These are phyloP conservation scores for Ogataea corticis DNA, from an alignment of 805 yeast species.

Conservation along the genomic window DNA sequence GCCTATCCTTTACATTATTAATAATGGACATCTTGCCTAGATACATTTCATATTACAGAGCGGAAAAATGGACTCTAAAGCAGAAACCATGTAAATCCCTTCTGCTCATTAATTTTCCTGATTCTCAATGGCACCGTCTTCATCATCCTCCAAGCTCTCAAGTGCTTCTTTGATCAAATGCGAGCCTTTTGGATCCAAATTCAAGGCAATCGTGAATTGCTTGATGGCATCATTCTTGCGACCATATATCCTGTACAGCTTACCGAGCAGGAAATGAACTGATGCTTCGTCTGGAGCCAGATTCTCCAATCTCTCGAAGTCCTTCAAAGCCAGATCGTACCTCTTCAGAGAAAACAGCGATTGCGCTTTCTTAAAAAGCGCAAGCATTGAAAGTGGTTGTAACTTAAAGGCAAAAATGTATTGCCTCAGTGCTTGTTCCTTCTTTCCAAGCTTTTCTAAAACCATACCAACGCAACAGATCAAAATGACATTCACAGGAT, in stretches of 20 bases:
- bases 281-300: slow-evolving; percentile 94
- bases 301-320: slow-evolving; percentile 68
- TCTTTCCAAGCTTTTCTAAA: slow-evolving; percentile 69
- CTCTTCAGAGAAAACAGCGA: slow-evolving; percentile 68
- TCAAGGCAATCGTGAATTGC: slow-evolving; percentile 85
- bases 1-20: neutral
- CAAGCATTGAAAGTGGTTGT: slow-evolving; percentile 84
- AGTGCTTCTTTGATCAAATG: slow-evolving; percentile 84
- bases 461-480: slow-evolving; percentile 95
- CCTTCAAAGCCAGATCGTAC: slow-evolving; percentile 69
- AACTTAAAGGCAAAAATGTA: slow-evolving; percentile 80
- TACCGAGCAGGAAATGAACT: slow-evolving; percentile 87
- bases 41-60: slow-evolving; percentile 14
- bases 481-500: slow-evolving; percentile 86
- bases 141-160: slow-evolving; percentile 45
- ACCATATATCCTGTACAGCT: slow-evolving; percentile 74
- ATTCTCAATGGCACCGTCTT: slow-evolving; percentile 15
- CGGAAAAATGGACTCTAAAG: neutral
- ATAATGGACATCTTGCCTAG: slow-evolving; percentile 5
- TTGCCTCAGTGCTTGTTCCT: slow-evolving; percentile 72
- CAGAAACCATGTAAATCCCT: neutral
- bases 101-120: slow-evolving; percentile 10
- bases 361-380: slow-evolving; percentile 87
- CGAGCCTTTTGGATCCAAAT: slow-evolving; percentile 89
- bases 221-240: slow-evolving; percentile 76